A percentile compares a stretch with the other conserved stretches of the same genome.
These are phyloP conservation scores for Serendipita sp. DNA, from an alignment of 768 basidiomycete species.

Conservation along the genomic window DNA sequence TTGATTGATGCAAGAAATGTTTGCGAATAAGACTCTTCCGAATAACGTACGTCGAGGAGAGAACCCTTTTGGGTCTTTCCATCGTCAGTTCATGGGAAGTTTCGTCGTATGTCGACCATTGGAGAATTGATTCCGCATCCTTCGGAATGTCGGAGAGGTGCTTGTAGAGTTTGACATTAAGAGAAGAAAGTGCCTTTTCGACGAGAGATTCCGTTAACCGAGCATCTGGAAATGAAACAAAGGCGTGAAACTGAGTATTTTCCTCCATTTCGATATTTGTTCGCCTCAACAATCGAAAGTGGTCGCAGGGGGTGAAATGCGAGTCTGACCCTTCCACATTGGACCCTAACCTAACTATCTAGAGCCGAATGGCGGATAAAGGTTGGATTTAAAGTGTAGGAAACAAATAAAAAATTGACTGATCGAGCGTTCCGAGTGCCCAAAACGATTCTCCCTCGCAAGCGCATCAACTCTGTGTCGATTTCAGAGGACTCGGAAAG, in stretches of 20 bases:
- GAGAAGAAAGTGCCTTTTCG: slow-evolving; percentile 24
- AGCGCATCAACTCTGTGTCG: not conserved
- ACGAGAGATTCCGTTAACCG: slow-evolving; percentile 38
- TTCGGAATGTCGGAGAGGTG: not conserved
- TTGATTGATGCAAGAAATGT: slow-evolving; percentile 68
- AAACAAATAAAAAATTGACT: not conserved
- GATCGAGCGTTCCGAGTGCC: not conserved
- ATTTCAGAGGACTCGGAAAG: not conserved
- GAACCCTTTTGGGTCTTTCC: slow-evolving; percentile 29
- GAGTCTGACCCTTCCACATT: not conserved
- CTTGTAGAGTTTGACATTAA: slow-evolving; percentile 12
- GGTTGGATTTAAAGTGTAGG: not conserved
- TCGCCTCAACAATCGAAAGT: not conserved
- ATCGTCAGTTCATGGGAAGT: slow-evolving; percentile 64
- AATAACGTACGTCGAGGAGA: slow-evolving; percentile 75
- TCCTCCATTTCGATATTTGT: not conserved
- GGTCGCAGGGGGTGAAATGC: not conserved
- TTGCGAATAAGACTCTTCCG: slow-evolving; percentile 91
- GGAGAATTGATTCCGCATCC: slow-evolving; percentile 26
- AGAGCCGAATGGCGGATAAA: not conserved
- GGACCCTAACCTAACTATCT: too few species aligned
- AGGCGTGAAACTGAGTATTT: slow-evolving; percentile 16
- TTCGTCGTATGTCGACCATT: slow-evolving; percentile 82
- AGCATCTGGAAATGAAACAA: slow-evolving; percentile 39
- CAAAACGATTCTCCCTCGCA: not conserved